Percentiles rank a stretch among this genome's conserved stretches.
These are phyloP conservation scores for Glycyrrhiza uralensis DNA, from an alignment of 306 rosid species.

Conservation along the genomic window DNA sequence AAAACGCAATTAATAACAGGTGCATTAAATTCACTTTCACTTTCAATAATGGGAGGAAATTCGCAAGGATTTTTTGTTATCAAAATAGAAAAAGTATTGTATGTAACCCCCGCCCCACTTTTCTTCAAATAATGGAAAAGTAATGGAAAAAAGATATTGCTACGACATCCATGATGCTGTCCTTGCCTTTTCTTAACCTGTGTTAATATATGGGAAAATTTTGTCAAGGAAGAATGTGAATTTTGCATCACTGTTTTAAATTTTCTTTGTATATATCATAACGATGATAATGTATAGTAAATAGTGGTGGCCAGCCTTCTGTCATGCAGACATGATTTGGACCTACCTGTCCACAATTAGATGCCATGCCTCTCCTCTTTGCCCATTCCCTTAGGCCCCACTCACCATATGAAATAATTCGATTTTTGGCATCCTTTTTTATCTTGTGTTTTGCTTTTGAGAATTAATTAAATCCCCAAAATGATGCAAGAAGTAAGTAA, in stretches of 20 bases:
- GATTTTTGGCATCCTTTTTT: neutral
- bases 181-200: constrained; percentile 7
- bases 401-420: constrained; percentile 41
- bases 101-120: too few species aligned
- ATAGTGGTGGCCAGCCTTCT: constrained; percentile 38
- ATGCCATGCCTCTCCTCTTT: constrained; percentile 38
- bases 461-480: constrained; percentile 10
- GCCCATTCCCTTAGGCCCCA: constrained; percentile 45
- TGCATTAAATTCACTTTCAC: neutral
- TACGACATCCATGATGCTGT: constrained; percentile 43
- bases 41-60: neutral
- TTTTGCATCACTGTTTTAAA: constrained; percentile 5
- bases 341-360: constrained; percentile 55
- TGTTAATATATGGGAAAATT: constrained; percentile 30
- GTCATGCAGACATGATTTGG: constrained; percentile 40
- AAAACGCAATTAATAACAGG: neutral
- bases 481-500: neutral
- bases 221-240: constrained; percentile 10
- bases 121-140: neutral
- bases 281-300: constrained; percentile 15
- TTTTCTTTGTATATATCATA: constrained; percentile 17
- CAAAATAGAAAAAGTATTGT: neutral
- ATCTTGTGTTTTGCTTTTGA: neutral
- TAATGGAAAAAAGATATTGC: neutral
- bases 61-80: neutral